Evolutionary conservation across 805 yeast species (phyloP), one percentile per base, ranked within the genome.

Genomic region (Myxozyma mucilagina): DNA sequence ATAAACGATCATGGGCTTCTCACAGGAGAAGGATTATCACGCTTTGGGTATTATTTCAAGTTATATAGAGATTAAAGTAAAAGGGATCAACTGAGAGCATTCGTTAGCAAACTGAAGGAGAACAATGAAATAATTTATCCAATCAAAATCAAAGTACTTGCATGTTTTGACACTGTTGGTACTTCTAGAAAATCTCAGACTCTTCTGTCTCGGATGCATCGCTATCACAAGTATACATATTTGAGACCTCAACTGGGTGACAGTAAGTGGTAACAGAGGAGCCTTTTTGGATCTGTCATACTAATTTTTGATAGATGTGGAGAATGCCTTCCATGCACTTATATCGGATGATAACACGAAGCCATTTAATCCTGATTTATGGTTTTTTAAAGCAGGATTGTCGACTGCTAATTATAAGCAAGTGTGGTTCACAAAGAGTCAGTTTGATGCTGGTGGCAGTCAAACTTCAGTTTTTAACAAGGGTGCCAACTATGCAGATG

Each of bases 141-240:
- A 18, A 32, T 31, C 1, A 55, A 20, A 7, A 35, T 58, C 11
- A 34, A 60, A 39, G 59, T 45, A 5, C 45, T 63, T 20, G 63
- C 65, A 31, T 60, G 64, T 36, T 63, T 63, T 35, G 66, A 63
- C 43, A 63, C 66, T 14, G 66, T 63, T 24, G 66, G 64, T 24
- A 39, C 66, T n/a, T 34, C 60, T 9, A 65, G 62, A 11, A 13
- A 56, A 34, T 65, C 64, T 5, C 36, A 44, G n/a, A 13, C 35
- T 45, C 14, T 24, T 9, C 34, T 43, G 43, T 36, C 16, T 7
- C 10, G 16, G 16, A 13, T 36, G 6, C 9, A 10, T 29, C 13
- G 14, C 16, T 9, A 5, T 9, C 24, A 55, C 24, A 18, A 32
- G 6, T 63, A 53, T 39, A 20, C 41, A 18, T 56, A 60, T 32